phyloP scores from a whole-genome alignment of 208 protist species.

The Angomonas desouzai region DNA sequence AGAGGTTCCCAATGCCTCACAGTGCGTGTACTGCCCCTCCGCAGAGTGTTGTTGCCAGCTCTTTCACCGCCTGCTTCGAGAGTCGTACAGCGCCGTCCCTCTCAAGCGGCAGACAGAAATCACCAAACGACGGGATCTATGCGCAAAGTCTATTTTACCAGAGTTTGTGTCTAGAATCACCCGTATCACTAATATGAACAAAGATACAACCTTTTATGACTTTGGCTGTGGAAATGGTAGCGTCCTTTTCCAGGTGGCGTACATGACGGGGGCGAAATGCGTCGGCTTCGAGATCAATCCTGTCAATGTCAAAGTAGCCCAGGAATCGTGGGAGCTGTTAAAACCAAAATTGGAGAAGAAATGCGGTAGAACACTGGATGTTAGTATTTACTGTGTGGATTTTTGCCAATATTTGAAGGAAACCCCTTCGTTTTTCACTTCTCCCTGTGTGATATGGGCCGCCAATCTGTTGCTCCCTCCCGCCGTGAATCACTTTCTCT shows the following conservation, averaged over 20 bases:
- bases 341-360: slow-evolving; percentile 18
- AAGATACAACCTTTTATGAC: slow-evolving; percentile 71
- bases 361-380: slow-evolving; percentile 33
- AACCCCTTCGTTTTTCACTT: slow-evolving; percentile 55
- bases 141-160: slow-evolving; percentile 84
- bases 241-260: slow-evolving; percentile 64
- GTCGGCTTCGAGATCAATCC: slow-evolving; percentile 61
- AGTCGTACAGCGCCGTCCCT: slow-evolving; percentile 47
- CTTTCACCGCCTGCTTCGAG: slow-evolving; percentile 29
- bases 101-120: slow-evolving; percentile 43
- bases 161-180: slow-evolving; percentile 67
- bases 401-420: slow-evolving; percentile 47
- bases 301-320: slow-evolving; percentile 48
- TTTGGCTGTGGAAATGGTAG: slow-evolving; percentile 66
- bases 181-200: slow-evolving; percentile 28
- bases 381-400: slow-evolving; percentile 67
- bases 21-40: slow-evolving; percentile 52
- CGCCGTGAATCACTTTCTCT: slow-evolving; percentile 51
- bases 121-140: slow-evolving; percentile 50
- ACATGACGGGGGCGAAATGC: slow-evolving; percentile 47
- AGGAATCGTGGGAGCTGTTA: slow-evolving; percentile 34
- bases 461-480: slow-evolving; percentile 60
- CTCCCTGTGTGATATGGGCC: slow-evolving; percentile 58
- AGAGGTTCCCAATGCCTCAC: slow-evolving; percentile 28
- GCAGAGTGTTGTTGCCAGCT: slow-evolving; percentile 46